phyloP scores from a whole-genome alignment of 768 basidiomycete species.

The Kwoniella europaea region DNA sequence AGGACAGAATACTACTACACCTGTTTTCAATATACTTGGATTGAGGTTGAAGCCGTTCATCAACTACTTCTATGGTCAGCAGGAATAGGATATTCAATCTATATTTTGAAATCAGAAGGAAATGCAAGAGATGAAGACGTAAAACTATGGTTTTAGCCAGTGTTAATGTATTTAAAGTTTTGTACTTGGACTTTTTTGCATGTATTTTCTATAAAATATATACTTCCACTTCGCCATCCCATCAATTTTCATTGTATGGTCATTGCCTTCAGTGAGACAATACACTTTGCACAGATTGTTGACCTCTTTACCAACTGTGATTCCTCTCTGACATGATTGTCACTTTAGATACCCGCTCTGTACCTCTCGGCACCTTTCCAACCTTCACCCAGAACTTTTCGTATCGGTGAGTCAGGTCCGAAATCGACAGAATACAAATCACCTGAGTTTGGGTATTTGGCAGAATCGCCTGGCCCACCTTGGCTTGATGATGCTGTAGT shows the following conservation, averaged over 20 bases:
- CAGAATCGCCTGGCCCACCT: conserved; percentile 31
- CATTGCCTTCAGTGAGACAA: neutral
- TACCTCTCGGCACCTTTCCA: conserved; percentile 48
- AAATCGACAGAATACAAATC: conserved; percentile 46
- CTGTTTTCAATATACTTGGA: conserved; percentile 74
- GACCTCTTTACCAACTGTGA: neutral
- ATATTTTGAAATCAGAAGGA: no score
- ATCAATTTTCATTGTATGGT: no score
- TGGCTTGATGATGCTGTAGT: conserved; percentile 34
- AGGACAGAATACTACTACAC: conserved; percentile 63
- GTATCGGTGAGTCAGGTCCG: conserved; percentile 28
- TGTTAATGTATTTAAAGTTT: no score
- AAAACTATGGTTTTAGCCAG: no score
- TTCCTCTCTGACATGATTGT: neutral
- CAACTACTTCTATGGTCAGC: conserved; percentile 74
- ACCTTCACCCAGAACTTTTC: conserved; percentile 36
- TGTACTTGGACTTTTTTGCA: no score
- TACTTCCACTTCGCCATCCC: neutral
- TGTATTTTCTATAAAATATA: neutral
- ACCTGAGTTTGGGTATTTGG: conserved; percentile 37
- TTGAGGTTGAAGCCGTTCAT: conserved; percentile 72
- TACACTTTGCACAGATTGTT: neutral
- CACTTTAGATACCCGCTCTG: conserved; percentile 14
- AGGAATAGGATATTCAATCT: conserved; percentile 1
- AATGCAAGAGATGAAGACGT: no score